Percentiles rank a stretch among this genome's conserved stretches.
phyloP scores from a whole-genome alignment of 139 green algal species.

The Tetraselmis chui region DNA sequence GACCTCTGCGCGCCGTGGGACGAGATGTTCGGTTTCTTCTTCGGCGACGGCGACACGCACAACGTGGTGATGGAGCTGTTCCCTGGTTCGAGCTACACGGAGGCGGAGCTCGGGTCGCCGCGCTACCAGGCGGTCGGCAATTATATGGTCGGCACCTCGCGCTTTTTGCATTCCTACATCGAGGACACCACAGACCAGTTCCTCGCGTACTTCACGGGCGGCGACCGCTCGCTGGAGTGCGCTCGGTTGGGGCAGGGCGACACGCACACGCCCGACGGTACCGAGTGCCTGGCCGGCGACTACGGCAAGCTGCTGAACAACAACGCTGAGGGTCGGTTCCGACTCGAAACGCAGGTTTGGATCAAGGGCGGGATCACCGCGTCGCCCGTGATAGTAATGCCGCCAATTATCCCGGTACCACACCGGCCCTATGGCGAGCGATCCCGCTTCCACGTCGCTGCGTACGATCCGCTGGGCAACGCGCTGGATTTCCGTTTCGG shows the following conservation, averaged over 20 bases:
- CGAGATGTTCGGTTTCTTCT: constrained; percentile 16
- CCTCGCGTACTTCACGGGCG: constrained; percentile 24
- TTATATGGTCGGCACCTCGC: constrained; percentile 4
- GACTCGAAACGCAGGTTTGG: background rate
- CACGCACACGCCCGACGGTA: background rate
- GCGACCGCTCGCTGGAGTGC: constrained; percentile 23
- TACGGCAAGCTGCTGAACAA: constrained; percentile 22
- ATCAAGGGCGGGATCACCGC: constrained; percentile 1
- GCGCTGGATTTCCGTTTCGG: constrained; percentile 18
- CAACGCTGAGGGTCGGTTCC: constrained; percentile 23
- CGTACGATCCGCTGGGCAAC: constrained; percentile 18
- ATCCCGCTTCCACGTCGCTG: constrained; percentile 17
- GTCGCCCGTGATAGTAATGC: background rate
- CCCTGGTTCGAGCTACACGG: background rate
- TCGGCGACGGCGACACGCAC: constrained; percentile 15
- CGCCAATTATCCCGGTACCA: background rate
- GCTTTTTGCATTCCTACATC: background rate
- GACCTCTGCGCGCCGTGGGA: constrained; percentile 17
- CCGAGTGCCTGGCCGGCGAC: background rate
- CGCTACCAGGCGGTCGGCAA: background rate
- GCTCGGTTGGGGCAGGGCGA: background rate
- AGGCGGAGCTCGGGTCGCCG: background rate
- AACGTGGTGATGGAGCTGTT: constrained; percentile 9
- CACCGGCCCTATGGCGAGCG: background rate
- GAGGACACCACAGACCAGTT: background rate